Conservation (phyloP, 176 grass and related monocot species). For the Echinochloa phyllopogon region DNA sequence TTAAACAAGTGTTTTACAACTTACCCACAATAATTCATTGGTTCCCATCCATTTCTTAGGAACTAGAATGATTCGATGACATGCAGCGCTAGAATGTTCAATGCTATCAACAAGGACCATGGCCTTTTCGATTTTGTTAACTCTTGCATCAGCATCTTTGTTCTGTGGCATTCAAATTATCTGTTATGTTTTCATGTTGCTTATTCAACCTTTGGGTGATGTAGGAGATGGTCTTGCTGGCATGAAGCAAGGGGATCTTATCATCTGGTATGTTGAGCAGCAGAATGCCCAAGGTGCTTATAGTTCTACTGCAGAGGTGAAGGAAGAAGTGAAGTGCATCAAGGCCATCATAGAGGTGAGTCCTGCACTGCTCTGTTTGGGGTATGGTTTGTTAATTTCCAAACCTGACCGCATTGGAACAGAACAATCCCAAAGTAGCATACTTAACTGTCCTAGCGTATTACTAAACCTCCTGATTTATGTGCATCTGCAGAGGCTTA, state of each 20-base stretch:
- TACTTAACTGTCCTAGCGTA: background rate
- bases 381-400: background rate
- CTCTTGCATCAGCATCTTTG: background rate
- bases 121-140: background rate
- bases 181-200: constrained; percentile 4
- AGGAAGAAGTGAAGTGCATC: constrained; percentile 90
- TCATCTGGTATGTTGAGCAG: constrained; percentile 92
- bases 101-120: background rate
- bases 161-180: background rate
- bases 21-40: background rate
- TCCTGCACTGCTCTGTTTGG: background rate
- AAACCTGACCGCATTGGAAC: background rate
- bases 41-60: background rate
- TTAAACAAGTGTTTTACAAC: background rate
- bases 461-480: constrained; percentile 8
- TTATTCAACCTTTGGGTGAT: background rate
- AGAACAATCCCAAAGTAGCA: background rate
- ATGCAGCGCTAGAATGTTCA: background rate
- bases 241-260: constrained; percentile 97
- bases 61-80: background rate
- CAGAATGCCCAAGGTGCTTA: constrained; percentile 89
- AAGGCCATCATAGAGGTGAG: constrained; percentile 96
- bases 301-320: constrained; percentile 82
- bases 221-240: constrained; percentile 83
- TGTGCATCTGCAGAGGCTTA: constrained; percentile 76